phyloP scores from a whole-genome alignment of 306 rosid genomes.

The Pyrus pyrifolia region DNA sequence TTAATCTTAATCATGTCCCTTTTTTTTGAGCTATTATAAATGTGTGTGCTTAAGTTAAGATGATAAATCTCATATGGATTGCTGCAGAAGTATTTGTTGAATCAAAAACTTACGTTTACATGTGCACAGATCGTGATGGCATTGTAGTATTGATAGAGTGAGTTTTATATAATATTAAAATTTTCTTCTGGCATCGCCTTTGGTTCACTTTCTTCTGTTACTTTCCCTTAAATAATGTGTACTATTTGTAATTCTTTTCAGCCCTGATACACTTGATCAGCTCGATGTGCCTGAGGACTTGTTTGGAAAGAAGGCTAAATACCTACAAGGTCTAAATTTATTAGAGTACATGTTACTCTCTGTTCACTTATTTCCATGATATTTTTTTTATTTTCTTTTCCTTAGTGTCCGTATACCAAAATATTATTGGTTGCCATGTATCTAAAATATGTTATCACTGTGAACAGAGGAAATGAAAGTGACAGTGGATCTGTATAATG shows the following conservation, averaged over 20 bases:
- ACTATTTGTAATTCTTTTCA: conserved; percentile 33
- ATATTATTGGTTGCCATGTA: not conserved
- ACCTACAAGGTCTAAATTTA: conserved; percentile 47
- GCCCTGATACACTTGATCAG: conserved; percentile 72
- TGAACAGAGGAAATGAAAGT: conserved; percentile 84
- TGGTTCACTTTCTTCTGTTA: not conserved
- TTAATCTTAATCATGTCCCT: not conserved
- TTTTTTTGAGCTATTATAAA: not conserved
- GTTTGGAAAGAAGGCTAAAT: conserved; percentile 59
- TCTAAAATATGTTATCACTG: conserved; percentile 5
- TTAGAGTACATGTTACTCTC: conserved; percentile 7
- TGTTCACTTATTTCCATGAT: not conserved
- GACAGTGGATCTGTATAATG: conserved; percentile 67
- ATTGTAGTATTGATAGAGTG: conserved; percentile 82
- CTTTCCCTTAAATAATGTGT: not conserved
- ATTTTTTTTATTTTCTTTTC: not conserved
- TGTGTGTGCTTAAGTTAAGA: not conserved
- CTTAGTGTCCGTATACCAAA: not conserved
- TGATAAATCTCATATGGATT: conserved; percentile 11
- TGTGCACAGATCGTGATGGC: conserved; percentile 88
- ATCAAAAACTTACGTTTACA: conserved; percentile 56
- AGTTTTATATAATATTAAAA: conserved; percentile 24
- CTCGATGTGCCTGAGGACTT: conserved; percentile 70
- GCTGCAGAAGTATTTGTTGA: conserved; percentile 61
- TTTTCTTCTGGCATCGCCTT: not conserved